Evolutionary conservation across 2,329 filamentous ascomycete genomes (phyloP).

Genomic region (Talaromyces rugulosus): DNA sequence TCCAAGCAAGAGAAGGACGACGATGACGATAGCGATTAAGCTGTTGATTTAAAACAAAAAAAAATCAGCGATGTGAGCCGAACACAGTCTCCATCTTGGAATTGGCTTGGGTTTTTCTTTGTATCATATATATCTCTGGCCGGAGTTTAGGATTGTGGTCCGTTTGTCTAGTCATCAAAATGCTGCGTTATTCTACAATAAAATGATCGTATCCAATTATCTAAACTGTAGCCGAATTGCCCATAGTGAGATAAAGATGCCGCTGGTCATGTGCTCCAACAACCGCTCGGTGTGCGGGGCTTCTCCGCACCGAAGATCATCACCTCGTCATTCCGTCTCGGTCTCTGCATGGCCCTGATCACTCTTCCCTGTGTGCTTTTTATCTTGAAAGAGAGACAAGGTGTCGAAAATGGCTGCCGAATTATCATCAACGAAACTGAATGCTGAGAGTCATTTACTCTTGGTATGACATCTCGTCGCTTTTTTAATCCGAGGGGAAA

Average conservation of each 20-base stretch:
- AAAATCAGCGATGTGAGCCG: neutral
- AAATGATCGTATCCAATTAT: neutral
- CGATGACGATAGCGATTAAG: slow-evolving; percentile 49
- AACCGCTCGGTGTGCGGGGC: neutral
- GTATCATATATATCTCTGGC: slow-evolving; percentile 36
- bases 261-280: neutral
- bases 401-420: slow-evolving; percentile 36
- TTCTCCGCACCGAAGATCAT: neutral
- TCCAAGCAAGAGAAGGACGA: slow-evolving; percentile 77
- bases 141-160: slow-evolving; percentile 35
- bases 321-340: slow-evolving; percentile 1
- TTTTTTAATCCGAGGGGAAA: slow-evolving; percentile 6
- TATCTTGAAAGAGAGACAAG: neutral
- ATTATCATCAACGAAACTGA: slow-evolving; percentile 45
- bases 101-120: slow-evolving; percentile 22
- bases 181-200: neutral
- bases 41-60: slow-evolving; percentile 12
- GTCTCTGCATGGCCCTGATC: neutral
- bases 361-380: neutral
- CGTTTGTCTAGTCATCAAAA: slow-evolving; percentile 4
- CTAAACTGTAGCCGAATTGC: neutral
- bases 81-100: neutral
- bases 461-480: slow-evolving; percentile 31
- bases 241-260: neutral
- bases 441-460: slow-evolving; percentile 47